phyloP scores from a whole-genome alignment of 2,329 filamentous ascomycete species.

The Aaosphaeria pasadenensis region DNA sequence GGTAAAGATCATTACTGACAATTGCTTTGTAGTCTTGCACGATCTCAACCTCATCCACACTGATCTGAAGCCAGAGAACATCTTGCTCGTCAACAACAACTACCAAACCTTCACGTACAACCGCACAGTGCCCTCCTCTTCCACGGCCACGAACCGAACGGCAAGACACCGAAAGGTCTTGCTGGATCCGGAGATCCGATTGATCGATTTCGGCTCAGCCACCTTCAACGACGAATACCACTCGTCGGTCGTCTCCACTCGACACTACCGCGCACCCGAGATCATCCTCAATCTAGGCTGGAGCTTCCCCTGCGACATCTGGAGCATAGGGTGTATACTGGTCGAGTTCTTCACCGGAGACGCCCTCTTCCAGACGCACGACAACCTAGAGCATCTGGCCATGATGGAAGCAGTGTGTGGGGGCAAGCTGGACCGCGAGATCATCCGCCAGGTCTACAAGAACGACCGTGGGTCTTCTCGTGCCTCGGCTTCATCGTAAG shows the following conservation, averaged over 20 bases:
- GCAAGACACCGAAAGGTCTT: slow-evolving; percentile 62
- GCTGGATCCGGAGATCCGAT: slow-evolving; percentile 62
- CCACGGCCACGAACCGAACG: slow-evolving; percentile 54
- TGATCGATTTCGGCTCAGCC: slow-evolving; percentile 67
- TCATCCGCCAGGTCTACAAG: slow-evolving; percentile 54
- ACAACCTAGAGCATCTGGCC: slow-evolving; percentile 65
- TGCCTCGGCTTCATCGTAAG: slow-evolving; percentile 57
- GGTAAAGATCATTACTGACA: slow-evolving; percentile 11
- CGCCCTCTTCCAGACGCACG: slow-evolving; percentile 66
- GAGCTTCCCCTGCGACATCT: slow-evolving; percentile 67
- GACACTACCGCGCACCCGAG: slow-evolving; percentile 65
- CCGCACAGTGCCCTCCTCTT: slow-evolving; percentile 63
- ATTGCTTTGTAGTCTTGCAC: slow-evolving; percentile 68
- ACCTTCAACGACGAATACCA: slow-evolving; percentile 69
- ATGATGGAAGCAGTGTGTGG: slow-evolving; percentile 67
- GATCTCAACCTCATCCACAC: slow-evolving; percentile 98
- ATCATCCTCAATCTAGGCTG: slow-evolving; percentile 67
- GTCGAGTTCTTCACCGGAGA: slow-evolving; percentile 69
- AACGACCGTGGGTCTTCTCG: slow-evolving; percentile 46
- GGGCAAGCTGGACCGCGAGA: slow-evolving; percentile 52
- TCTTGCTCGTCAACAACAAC: slow-evolving; percentile 61
- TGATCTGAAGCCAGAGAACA: slow-evolving; percentile 67
- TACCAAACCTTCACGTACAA: slow-evolving; percentile 71
- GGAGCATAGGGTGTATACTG: slow-evolving; percentile 67
- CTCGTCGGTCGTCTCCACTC: slow-evolving; percentile 64